Base-by-base conservation (phyloP, 192 early-diverging fungal genomes). In the Martensiomyces pterosporus region DNA sequence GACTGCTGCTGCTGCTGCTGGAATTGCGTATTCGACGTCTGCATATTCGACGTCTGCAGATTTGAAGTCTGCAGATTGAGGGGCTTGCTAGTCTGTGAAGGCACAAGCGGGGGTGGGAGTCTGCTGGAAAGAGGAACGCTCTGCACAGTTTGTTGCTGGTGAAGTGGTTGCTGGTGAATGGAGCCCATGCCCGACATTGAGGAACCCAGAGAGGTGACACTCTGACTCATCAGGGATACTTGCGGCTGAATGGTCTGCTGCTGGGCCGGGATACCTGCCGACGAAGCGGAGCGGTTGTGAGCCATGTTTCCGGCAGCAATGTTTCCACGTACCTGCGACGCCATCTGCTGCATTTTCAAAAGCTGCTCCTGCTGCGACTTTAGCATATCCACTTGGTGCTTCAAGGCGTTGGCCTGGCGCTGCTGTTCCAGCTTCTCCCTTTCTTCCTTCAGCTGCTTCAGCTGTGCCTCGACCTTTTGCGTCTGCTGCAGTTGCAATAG, bases 321-420 rank as follows among this genome's bases (percentile, higher is more conserved):
- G 24, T 24, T 29, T 12, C 29, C 47, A 21, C 63, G 63, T 2
- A 47, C 52, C 25, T 72, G 68, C 0, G 61, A 26, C 5, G 68
- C 68, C 68, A 72, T 72, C 57, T 72, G 68, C 43, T 72, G 68
- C 68, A 72, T 72, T 36, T 64, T 64, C 10, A 74, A 50, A 58
- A 74, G 46, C 40, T 74, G 70, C 33, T 74, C 57, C 46, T 74
- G 70, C 50, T 74, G 70, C 9, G 45, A 18, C 52, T 57, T 53
- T 14, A 74, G 36, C 40, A 50, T 41, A 6, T 52, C 70, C n/a
- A 62, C 52, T 36, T 74, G 63, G 37, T 49, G 52, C 29, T 63
- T 65, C 45, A 66, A 46, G 19, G 57, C 70, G 9, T 74, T 64
- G 0, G 58, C 48, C 43, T 74, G 63, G 32, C 59, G 52, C 43